Conservation (phyloP, 441 rosid genomes). For the Dalechampia spathulata region DNA sequence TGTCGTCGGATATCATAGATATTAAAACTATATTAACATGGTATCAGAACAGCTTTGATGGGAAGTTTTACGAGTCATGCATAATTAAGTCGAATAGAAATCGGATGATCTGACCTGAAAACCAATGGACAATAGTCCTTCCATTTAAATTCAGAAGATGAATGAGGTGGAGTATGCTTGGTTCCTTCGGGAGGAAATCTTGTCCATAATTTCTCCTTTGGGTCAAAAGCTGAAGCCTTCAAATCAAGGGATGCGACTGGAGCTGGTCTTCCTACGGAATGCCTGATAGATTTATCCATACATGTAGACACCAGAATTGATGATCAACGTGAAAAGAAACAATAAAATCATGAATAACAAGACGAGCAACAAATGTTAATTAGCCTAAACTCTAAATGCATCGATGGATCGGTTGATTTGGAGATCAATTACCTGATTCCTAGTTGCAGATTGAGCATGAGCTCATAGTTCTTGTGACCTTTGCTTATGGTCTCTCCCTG, state of each 20-base stretch:
- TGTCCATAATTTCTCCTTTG: constrained; percentile 94
- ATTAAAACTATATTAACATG: too few species aligned
- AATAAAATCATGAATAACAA: too few species aligned
- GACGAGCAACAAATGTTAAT: too few species aligned
- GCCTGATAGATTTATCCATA: constrained; percentile 34
- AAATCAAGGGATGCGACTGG: constrained; percentile 75
- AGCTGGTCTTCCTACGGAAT: constrained; percentile 89
- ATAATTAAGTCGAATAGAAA: too few species aligned
- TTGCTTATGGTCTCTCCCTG: constrained; percentile 79
- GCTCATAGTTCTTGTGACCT: constrained; percentile 92
- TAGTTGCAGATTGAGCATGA: constrained; percentile 92
- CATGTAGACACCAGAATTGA: background rate
- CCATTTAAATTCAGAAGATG: constrained; percentile 89
- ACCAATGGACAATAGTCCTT: constrained; percentile 97
- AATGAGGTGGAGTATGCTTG: constrained; percentile 92
- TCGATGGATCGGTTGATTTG: too few species aligned
- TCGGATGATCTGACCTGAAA: constrained; percentile 80
- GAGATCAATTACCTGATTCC: constrained; percentile 83
- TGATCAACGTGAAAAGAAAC: too few species aligned
- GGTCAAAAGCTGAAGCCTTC: constrained; percentile 88
- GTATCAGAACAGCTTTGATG: too few species aligned
- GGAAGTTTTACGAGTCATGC: too few species aligned
- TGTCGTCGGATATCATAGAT: too few species aligned
- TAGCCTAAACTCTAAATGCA: too few species aligned
- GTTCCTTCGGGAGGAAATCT: constrained; percentile 91